Evolutionary conservation across 192 early-diverging fungal species (phyloP).

Genomic region (Mortierella alpina): DNA sequence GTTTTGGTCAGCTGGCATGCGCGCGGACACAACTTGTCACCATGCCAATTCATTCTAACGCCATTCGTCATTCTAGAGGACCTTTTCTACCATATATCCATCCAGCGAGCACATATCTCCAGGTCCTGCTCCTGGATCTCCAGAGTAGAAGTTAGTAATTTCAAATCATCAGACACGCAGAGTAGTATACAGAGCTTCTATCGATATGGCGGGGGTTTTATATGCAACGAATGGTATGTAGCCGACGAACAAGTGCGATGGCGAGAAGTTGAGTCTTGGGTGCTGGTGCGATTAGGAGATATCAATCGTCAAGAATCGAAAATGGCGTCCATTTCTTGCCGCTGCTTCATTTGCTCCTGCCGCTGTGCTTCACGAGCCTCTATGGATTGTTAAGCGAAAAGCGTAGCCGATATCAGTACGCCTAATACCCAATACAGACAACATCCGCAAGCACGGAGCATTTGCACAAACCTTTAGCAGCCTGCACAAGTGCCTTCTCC

Average conservation of each 20-base stretch:
- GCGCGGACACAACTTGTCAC: too few species aligned
- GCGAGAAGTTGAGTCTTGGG: not conserved
- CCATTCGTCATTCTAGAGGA: not conserved
- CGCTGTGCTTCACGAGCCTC: constrained; percentile 43
- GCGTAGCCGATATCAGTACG: not conserved
- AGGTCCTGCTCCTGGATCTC: too few species aligned
- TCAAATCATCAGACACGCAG: too few species aligned
- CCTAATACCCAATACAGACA: not conserved
- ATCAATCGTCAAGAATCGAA: constrained; percentile 24
- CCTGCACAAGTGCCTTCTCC: constrained; percentile 55
- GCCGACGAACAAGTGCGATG: not conserved
- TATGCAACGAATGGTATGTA: too few species aligned
- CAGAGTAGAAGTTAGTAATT: too few species aligned
- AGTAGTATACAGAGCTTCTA: too few species aligned
- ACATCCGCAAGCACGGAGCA: not conserved
- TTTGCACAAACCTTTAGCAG: constrained; percentile 55
- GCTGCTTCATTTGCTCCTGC: constrained; percentile 30
- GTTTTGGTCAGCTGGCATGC: not conserved
- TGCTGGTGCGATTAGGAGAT: too few species aligned
- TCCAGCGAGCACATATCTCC: not conserved
- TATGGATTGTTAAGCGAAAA: not conserved
- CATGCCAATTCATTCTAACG: not conserved
- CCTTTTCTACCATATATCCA: constrained; percentile 8
- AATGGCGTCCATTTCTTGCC: constrained; percentile 33
- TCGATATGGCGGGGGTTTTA: too few species aligned